These are phyloP conservation scores for Neurospora sp. DNA, from an alignment of 495 filamentous ascomycete species.

Conservation along the genomic window DNA sequence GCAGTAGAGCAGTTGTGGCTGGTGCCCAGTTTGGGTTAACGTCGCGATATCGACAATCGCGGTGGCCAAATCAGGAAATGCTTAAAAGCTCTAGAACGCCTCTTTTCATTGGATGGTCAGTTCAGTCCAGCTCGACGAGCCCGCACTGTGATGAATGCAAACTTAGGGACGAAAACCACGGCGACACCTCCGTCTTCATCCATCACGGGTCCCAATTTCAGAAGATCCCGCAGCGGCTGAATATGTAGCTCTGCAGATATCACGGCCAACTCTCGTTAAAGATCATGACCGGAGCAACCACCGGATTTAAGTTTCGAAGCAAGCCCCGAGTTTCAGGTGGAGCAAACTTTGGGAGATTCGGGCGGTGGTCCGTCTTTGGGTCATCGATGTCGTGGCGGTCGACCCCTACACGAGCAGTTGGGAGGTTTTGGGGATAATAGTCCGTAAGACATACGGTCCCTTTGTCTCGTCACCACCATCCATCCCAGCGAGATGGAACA, in stretches of 20 bases:
- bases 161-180: background rate
- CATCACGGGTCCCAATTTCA: background rate
- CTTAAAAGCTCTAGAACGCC: background rate
- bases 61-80: background rate
- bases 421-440: background rate
- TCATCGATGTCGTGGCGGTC: background rate
- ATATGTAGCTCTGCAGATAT: background rate
- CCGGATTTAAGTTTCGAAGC: background rate
- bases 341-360: background rate
- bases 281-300: background rate
- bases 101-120: background rate
- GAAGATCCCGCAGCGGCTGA: background rate
- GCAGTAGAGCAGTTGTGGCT: background rate
- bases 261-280: background rate
- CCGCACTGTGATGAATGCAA: background rate
- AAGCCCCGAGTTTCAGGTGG: background rate
- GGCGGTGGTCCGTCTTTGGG: background rate
- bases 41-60: background rate
- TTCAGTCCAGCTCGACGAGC: background rate
- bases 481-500: background rate
- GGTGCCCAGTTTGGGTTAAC: background rate
- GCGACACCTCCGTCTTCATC: no score
- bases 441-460: background rate
- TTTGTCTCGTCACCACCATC: background rate
- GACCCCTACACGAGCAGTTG: background rate